These are phyloP conservation scores for Penicillium sumatraense DNA, from an alignment of 2,329 filamentous ascomycete genomes.

Conservation along the genomic window DNA sequence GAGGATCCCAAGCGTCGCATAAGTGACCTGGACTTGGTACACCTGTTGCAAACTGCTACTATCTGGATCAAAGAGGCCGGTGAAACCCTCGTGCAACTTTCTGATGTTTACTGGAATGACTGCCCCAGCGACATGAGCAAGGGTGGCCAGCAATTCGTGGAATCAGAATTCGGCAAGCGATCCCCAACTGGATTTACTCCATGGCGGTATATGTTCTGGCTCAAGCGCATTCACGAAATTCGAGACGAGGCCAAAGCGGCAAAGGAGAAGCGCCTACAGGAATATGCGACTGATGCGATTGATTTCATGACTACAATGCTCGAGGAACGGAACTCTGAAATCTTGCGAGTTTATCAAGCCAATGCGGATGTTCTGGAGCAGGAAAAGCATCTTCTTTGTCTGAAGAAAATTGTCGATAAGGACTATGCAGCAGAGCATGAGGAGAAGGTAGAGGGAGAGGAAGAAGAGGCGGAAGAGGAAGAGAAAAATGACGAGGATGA, in stretches of 20 bases:
- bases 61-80: constrained; percentile 24
- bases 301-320: constrained; percentile 20
- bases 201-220: constrained; percentile 34
- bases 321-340: constrained; percentile 21
- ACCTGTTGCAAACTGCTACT: constrained; percentile 22
- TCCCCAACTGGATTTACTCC: constrained; percentile 27
- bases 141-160: constrained; percentile 22
- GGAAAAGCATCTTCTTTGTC: constrained; percentile 15
- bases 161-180: constrained; percentile 29
- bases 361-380: constrained; percentile 13
- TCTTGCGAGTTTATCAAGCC: constrained; percentile 18
- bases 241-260: constrained; percentile 22
- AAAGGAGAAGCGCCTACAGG: constrained; percentile 22
- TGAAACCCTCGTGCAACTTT: constrained; percentile 24
- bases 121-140: constrained; percentile 21
- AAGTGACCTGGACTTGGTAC: constrained; percentile 14
- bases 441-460: no score
- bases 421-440: no score
- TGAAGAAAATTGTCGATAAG: constrained; percentile 4
- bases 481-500: no score
- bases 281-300: constrained; percentile 25
- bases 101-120: constrained; percentile 25
- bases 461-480: no score
- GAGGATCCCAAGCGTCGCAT: constrained; percentile 14
- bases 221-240: constrained; percentile 31